Base-by-base conservation (phyloP, 805 yeast species). In the Ogataea neopini region DNA sequence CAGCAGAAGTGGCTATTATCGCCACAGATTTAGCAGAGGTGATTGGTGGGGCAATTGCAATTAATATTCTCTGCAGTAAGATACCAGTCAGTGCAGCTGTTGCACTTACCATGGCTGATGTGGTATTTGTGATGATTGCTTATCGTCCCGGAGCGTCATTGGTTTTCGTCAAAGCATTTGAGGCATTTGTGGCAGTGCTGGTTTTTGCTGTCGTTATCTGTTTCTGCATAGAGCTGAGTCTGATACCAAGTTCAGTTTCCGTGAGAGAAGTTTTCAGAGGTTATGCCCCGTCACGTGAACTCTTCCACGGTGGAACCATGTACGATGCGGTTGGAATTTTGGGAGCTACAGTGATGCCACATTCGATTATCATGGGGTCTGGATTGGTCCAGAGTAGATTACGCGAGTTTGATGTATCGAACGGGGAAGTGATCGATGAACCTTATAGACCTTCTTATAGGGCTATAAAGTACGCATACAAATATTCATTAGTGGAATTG, bases 381-480 rank as follows among this genome's bases (percentile, higher is more conserved):
- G 79, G 78, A 2, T 58, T 75, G 42, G 79, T 75, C 7, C 79
- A 74, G 54, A 76, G 78, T 10, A 58, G 80, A 35, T 59, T 75
- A 45, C 57, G 79, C 44, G 77, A 75, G 41, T 75, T 56, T 51
- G 80, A 75, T 57, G 62, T 71, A 15, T 49, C 58, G 25, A 51
- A 71, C 40, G 76, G 75, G 1, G 48, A 60, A 39, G 64, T 72
- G 20, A 49, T 6, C 25, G 25, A 22, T 22, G 8, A 69, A 50
- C 51, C 65, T 11, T 88, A 89, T 64, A 73, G 68, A 47, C 96
- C 96, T 3, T 76, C 89, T 1, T 61, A 73, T 19, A 67, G 67
- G n/a, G 88, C 96, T 3, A 84, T 88, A 49, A 73, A 71, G 20
- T 82, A 84, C 58, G 79, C 88, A 3, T 70, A 83, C 65, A 82